Percentiles rank a stretch among this genome's conserved stretches.
These are phyloP conservation scores for Warburgia ugandensis DNA, from an alignment of 164 flowering plant genomes.

Conservation along the genomic window DNA sequence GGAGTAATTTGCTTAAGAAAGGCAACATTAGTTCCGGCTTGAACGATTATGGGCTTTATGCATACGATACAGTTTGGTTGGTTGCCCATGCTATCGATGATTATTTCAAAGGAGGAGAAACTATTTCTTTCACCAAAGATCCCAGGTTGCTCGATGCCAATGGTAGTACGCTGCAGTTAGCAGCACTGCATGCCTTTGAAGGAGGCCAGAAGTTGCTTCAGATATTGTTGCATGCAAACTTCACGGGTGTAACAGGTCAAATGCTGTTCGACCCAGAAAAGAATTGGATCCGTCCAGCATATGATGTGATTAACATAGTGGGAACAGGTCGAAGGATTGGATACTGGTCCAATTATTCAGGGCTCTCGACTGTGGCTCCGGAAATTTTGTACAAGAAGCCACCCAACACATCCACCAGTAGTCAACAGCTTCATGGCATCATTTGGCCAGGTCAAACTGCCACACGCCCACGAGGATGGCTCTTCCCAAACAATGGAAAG, in stretches of 20 bases:
- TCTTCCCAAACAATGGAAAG: constrained; percentile 79
- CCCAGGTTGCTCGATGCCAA: constrained; percentile 36
- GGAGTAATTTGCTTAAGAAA: constrained; percentile 33
- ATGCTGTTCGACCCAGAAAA: constrained; percentile 52
- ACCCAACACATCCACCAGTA: constrained; percentile 39
- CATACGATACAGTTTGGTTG: constrained; percentile 89
- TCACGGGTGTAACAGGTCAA: constrained; percentile 64
- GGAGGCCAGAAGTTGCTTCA: constrained; percentile 53
- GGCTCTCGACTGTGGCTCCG: constrained; percentile 62
- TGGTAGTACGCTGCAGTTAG: constrained; percentile 35
- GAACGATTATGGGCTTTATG: constrained; percentile 65
- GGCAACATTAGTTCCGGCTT: constrained; percentile 24
- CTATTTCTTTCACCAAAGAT: constrained; percentile 48
- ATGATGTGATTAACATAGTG: constrained; percentile 61
- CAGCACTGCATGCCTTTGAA: constrained; percentile 41
- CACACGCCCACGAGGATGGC: constrained; percentile 81
- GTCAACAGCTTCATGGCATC: constrained; percentile 45
- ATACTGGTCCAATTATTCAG: constrained; percentile 81
- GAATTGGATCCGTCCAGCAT: constrained; percentile 51
- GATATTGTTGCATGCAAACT: constrained; percentile 34
- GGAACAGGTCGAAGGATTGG: constrained; percentile 62
- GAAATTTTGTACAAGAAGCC: constrained; percentile 52
- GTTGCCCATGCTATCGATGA: constrained; percentile 67
- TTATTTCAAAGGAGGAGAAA: constrained; percentile 47
- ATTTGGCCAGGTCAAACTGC: constrained; percentile 83